Conservation (phyloP, 345 rosid genomes). For the Physaria fendleri region DNA sequence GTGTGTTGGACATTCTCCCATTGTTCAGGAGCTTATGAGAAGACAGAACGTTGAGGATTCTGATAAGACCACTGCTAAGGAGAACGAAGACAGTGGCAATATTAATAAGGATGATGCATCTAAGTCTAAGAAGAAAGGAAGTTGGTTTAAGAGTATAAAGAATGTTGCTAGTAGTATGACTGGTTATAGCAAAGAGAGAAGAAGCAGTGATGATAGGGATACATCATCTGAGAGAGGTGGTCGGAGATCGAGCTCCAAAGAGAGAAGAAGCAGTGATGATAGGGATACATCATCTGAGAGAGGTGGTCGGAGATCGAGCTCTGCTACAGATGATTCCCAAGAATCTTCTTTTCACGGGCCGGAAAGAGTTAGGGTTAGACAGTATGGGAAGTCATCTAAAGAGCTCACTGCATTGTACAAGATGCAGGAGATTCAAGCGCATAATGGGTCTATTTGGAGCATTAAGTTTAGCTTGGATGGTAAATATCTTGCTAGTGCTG, state of each 20-base stretch:
- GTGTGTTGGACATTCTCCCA: conserved; percentile 87
- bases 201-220: conserved; percentile 87
- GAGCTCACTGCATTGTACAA: conserved; percentile 77
- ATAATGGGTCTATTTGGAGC: conserved; percentile 88
- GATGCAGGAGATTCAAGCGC: conserved; percentile 93
- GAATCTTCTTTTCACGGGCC: conserved; percentile 82
- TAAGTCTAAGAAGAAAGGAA: conserved; percentile 66
- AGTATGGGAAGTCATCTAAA: conserved; percentile 74
- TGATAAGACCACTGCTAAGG: conserved; percentile 30
- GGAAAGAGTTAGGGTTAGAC: conserved; percentile 78
- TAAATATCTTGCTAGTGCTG: conserved; percentile 90
- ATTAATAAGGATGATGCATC: conserved; percentile 24
- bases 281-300: conserved; percentile 81
- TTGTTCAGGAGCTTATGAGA: conserved; percentile 94
- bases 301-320: conserved; percentile 90
- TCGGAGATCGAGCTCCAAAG: conserved; percentile 88
- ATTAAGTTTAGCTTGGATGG: conserved; percentile 96
- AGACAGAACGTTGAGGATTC: conserved; percentile 85
- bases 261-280: conserved; percentile 88
- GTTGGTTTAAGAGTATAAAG: conserved; percentile 78
- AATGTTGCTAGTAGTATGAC: conserved; percentile 61
- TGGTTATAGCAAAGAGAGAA: conserved; percentile 60
- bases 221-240: conserved; percentile 89
- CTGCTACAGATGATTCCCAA: conserved; percentile 94
- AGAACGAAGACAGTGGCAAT: conserved; percentile 29